A percentile compares a stretch with the other conserved stretches of the same genome.
Conservation (phyloP, 2,329 filamentous ascomycete species). For the Aspergillus pseudoviridinutans region DNA sequence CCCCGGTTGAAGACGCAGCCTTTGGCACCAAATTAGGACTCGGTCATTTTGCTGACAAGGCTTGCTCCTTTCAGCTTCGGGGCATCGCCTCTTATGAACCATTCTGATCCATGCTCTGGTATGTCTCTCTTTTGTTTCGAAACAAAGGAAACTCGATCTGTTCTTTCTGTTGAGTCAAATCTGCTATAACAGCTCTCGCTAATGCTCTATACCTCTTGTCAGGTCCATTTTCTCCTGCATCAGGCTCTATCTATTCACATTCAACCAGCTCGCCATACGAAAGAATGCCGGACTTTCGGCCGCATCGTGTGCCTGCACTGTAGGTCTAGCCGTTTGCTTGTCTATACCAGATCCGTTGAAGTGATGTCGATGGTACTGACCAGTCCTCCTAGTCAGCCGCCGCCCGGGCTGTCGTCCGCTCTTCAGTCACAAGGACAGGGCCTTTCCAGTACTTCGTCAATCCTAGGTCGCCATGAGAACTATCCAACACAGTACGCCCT, state of each 20-base stretch:
- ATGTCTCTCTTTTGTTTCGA: constrained; percentile 28
- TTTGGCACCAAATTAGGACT: neutral
- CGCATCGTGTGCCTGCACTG: constrained; percentile 36
- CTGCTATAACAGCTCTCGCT: neutral
- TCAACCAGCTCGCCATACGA: constrained; percentile 31
- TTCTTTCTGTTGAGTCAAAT: constrained; percentile 13
- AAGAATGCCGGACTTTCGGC: constrained; percentile 36
- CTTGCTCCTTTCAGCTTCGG: constrained; percentile 46
- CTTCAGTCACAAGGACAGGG: constrained; percentile 29
- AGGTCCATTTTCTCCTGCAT: constrained; percentile 33
- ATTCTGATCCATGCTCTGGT: constrained; percentile 52
- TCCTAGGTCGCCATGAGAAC: constrained; percentile 38
- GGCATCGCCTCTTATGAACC: constrained; percentile 45
- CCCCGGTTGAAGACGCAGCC: neutral
- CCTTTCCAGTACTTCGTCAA: constrained; percentile 24
- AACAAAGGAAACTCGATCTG: neutral
- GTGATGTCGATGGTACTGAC: constrained; percentile 15
- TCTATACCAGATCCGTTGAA: neutral
- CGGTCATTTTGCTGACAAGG: constrained; percentile 7
- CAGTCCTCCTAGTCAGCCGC: constrained; percentile 39
- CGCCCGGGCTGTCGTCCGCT: constrained; percentile 43
- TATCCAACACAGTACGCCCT: constrained; percentile 34
- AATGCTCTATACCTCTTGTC: constrained; percentile 7
- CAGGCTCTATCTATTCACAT: constrained; percentile 32
- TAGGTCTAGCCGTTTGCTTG: constrained; percentile 23